Base-by-base conservation (phyloP, 2,329 filamentous ascomycete species). In the Fusarium tuaranense region DNA sequence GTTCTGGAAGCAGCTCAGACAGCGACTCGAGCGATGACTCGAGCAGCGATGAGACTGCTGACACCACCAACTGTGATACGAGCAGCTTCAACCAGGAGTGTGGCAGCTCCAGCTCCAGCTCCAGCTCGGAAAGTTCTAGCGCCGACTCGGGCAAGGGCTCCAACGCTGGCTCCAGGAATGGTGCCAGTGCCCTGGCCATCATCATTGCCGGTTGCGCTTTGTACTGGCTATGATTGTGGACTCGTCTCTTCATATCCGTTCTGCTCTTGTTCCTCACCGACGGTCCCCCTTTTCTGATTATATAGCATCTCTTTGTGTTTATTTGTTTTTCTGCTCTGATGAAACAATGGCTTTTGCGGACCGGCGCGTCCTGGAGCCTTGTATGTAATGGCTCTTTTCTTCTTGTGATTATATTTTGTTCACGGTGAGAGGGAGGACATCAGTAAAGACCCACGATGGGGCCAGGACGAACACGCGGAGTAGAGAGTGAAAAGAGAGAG, bases 51-150 rank as follows among this genome's bases (percentile, higher is more conserved):
- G 41, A 72, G 53, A 67, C 68, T 30, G 76, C 74, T 27, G 73
- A 79, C 60, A 80, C 78, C 16, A 68, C 76, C 20, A 77, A 79
- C 68, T 88, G 86, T 73, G 74, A 81, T 13, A 72, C 80, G 9
- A 81, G 73, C 36, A 81, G 81, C 58, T 88, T 88, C 76, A 81
- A 82, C 66, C 85, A 87, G 75, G 75, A 80, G 67, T 86, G 85
- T 76, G 76, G 77, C 70, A 70, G 60, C 58, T 72, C 72, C 46
- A 72, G 60, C 58, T 72, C 71, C 46, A 72, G 71, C 62, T 64
- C 59, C 38, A 65, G 51, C 32, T 30, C 32, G 16, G 80, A 69
- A 25, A 78, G 78, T 57, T 86, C 85, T 58, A 75, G 80, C 22
- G 80, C 80, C 70, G 75, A 75, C 63, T 75, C 7, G 27, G 27